Evolutionary conservation across 2,329 filamentous ascomycete genomes (phyloP), one percentile per base, ranked within the genome.

Genomic region (Chrysoporthe cubensis): DNA sequence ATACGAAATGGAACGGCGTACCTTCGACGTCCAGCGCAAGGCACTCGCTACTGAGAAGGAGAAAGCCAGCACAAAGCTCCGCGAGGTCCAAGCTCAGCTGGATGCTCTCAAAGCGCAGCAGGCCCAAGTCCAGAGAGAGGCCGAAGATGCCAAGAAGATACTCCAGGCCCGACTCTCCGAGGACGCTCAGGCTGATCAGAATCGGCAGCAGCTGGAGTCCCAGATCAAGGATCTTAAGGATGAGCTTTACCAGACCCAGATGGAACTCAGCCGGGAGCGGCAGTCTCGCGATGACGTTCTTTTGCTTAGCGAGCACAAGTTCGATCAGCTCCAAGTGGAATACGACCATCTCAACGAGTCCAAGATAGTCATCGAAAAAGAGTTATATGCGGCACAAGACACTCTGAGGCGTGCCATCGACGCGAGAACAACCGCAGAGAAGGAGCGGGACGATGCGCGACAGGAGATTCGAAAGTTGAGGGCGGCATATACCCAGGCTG

Each of bases 291-390:
- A 97, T 72, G 96, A 99, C 75, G 94, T 97, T 37, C 90, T 95
- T 71, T 88, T 97, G 72, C 90, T 98, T 67, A 90, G 92, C 4
- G 94, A 97, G 73, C 94, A 97, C 80, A 96, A 96, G 76, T 92
- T 90, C 74, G 85, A 91, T 57, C 88, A 90, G 62, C 83, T 99
- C 69, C 90, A 94, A 76, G 90, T 94, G 37, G 94, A 98, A 72
- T 97, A 90, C 73, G 90, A 96, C 62, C 87, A 88, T 44, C 84
- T 98, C 44, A 97, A 97, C 74, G 94, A 97, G 71, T 90, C 93
- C 40, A 99, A 99, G 79, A 97, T 97, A 74, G 97, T 90, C 59
- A 97, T 99, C 71, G 95, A 99, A 79, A 98, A 97, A 78, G 95
- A 98, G 79, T 90, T 99, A 77, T 98, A 98, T 76, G 91, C 92